Evolutionary conservation across 73 alveolate species (phyloP), one percentile per base, ranked within the genome.

Genomic region (Paramecium bursaria): DNA sequence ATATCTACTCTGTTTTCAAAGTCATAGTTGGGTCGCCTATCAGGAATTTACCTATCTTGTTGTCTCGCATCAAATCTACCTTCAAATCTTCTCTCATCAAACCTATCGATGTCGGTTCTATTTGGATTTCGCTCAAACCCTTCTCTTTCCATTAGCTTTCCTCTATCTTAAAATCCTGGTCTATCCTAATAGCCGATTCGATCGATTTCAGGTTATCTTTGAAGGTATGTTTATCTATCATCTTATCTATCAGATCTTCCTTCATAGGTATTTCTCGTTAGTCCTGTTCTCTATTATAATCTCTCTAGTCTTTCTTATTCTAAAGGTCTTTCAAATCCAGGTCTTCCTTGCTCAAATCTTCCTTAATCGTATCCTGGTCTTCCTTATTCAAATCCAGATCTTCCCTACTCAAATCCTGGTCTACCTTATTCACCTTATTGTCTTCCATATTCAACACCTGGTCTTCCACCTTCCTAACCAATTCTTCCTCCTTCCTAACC

Each of bases 181-280:
- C 76, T 57, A 23, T 30, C 26, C 17, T 57, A n/a, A n/a, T n/a
- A n/a, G n/a, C n/a, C n/a, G n/a, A n/a, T n/a, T n/a, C n/a, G n/a
- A n/a, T n/a, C n/a, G n/a, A n/a, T n/a, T n/a, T n/a, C n/a, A n/a
- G n/a, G n/a, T n/a, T n/a, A n/a, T n/a, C n/a, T n/a, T n/a, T n/a
- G n/a, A n/a, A n/a, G n/a, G n/a, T n/a, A n/a, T n/a, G n/a, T n/a
- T n/a, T n/a, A n/a, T n/a, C 76, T 51, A 0, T 21, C 46, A 13
- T 51, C 46, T 42, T 25, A 25, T 23, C 2, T 42, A 57, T 30
- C 76, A 13, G 33, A 57, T 57, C 76, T 57, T 27, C 76, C 52
- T 10, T 57, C 51, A n/a, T 25, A 21, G 1, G 6, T 44, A 0
- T 17, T 42, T 17, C 42, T 50, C 7, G 1, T 15, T 7, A 55